Base-by-base conservation (phyloP, 495 filamentous ascomycete genomes). In the Trichoderma parareesei region DNA sequence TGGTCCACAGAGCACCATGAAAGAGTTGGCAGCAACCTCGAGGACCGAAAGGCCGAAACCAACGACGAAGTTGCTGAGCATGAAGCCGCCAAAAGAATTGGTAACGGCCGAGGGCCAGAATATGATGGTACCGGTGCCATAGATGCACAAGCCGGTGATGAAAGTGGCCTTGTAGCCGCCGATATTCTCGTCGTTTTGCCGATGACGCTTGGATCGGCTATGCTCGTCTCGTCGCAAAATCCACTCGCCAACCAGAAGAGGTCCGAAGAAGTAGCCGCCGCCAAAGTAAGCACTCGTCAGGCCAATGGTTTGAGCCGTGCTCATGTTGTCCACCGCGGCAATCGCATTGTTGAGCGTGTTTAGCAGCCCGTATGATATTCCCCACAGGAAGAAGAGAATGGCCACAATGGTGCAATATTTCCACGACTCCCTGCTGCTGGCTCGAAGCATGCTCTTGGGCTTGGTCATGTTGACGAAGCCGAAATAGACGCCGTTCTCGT, bases 381-480 rank as follows among this genome's bases (percentile, higher is more conserved):
- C 90, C 90, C 88, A 92, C 2, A 93, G 75, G 67, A 94, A 87
- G 73, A 92, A 93, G 0, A 94, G 76, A 53, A 90, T 82, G 13
- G 88, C 90, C 61, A 90, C 87, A 38, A 89, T 74, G n/a, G 71
- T 73, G 64, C 78, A 80, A 60, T 79, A 80, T 64, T 74, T 78
- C 67, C 78, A 75, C 8, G 73, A 73, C 49, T 80, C 78, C 41
- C 67, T 66, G 2, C 74, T 72, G 5, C 73, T 75, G 9, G 77
- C 77, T 61, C 82, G 82, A 38, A 91, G 79, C 85, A 96, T 91
- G 72, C 87, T 91, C 71, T 90, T 90, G 10, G 87, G 87, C 38
- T 82, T 80, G 64, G 83, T 84, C 81, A 94, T 86, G 67, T 92
- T 90, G 66, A 95, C 89, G 69, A 96, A 96, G 46, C 91, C 90